Evolutionary conservation across 1,284 basidiomycete species (phyloP).

Genomic region (Cystobasidium slooffiae): DNA sequence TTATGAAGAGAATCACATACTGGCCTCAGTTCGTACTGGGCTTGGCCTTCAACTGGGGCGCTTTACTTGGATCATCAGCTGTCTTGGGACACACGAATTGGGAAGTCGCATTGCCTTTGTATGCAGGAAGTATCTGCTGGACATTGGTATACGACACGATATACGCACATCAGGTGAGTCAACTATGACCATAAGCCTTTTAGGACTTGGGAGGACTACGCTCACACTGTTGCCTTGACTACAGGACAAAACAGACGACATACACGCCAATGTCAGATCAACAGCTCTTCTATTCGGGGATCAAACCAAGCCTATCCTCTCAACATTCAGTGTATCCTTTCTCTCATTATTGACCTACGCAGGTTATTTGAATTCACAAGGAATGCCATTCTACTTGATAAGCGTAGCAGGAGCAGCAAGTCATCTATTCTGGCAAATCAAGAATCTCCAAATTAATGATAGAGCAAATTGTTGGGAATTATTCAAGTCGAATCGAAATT

Average conservation of each 20-base stretch:
- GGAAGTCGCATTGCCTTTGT: slow-evolving; percentile 82
- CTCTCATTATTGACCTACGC: slow-evolving; percentile 76
- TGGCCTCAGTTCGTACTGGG: slow-evolving; percentile 96
- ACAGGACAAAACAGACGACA: slow-evolving; percentile 91
- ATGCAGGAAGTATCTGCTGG: slow-evolving; percentile 87
- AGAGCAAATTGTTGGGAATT: slow-evolving; percentile 80
- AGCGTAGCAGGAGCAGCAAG: slow-evolving; percentile 73
- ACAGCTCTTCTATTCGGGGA: slow-evolving; percentile 89
- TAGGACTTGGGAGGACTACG: not conserved
- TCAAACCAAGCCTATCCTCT: slow-evolving; percentile 75
- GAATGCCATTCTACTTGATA: slow-evolving; percentile 73
- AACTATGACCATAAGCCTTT: slow-evolving; percentile 1
- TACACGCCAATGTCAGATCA: slow-evolving; percentile 84
- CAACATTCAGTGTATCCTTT: slow-evolving; percentile 73
- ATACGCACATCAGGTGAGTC: slow-evolving; percentile 88
- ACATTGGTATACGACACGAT: slow-evolving; percentile 97
- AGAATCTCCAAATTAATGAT: slow-evolving; percentile 60
- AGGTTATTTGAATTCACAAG: slow-evolving; percentile 76
- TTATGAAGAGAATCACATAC: slow-evolving; percentile 97
- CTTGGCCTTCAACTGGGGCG: slow-evolving; percentile 96
- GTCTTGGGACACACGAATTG: slow-evolving; percentile 82
- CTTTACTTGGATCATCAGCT: slow-evolving; percentile 93
- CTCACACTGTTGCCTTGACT: not conserved
- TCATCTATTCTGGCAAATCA: slow-evolving; percentile 83
- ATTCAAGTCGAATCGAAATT: slow-evolving; percentile 84